A percentile compares a stretch with the other conserved stretches of the same genome.
Evolutionary conservation across 495 filamentous ascomycete genomes (phyloP).

Genomic region (Tuber borchii): DNA sequence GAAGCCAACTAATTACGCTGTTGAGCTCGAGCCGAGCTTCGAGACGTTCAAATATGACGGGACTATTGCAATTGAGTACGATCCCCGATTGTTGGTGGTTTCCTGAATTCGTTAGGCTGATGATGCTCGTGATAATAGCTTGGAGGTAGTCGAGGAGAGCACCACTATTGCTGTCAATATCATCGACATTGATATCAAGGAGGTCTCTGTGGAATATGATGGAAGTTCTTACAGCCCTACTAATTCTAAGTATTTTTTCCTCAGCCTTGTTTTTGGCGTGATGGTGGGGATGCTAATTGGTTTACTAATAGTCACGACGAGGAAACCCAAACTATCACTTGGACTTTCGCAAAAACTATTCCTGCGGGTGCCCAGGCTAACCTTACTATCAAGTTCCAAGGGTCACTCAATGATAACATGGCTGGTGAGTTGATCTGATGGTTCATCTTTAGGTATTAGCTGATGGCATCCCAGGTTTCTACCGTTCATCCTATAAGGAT

Average conservation of each 20-base stretch:
- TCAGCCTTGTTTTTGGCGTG: not conserved
- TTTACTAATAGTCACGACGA: slow-evolving; percentile 50
- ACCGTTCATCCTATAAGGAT: slow-evolving; percentile 67
- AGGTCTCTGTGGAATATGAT: slow-evolving; percentile 57
- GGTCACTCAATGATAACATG: slow-evolving; percentile 70
- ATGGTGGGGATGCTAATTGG: slow-evolving; percentile 1
- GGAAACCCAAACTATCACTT: slow-evolving; percentile 56
- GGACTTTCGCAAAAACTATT: slow-evolving; percentile 57
- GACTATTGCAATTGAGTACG: slow-evolving; percentile 57
- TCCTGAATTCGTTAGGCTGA: not conserved
- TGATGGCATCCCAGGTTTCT: slow-evolving; percentile 49
- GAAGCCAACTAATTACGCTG: slow-evolving; percentile 61
- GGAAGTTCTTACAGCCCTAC: slow-evolving; percentile 41
- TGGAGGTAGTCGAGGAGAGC: slow-evolving; percentile 79
- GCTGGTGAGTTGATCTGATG: slow-evolving; percentile 47
- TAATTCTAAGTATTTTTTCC: slow-evolving; percentile 43
- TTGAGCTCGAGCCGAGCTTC: slow-evolving; percentile 68
- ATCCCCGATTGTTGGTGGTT: not conserved
- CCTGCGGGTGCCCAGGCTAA: slow-evolving; percentile 56
- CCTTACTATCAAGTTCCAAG: slow-evolving; percentile 61
- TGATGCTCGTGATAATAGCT: slow-evolving; percentile 35
- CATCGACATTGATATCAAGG: slow-evolving; percentile 76
- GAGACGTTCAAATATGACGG: slow-evolving; percentile 64
- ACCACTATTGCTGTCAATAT: slow-evolving; percentile 83
- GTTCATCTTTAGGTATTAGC: not conserved